Conservation (phyloP, 2,329 filamentous ascomycete genomes). For the Pleochaeta shiraiana region DNA sequence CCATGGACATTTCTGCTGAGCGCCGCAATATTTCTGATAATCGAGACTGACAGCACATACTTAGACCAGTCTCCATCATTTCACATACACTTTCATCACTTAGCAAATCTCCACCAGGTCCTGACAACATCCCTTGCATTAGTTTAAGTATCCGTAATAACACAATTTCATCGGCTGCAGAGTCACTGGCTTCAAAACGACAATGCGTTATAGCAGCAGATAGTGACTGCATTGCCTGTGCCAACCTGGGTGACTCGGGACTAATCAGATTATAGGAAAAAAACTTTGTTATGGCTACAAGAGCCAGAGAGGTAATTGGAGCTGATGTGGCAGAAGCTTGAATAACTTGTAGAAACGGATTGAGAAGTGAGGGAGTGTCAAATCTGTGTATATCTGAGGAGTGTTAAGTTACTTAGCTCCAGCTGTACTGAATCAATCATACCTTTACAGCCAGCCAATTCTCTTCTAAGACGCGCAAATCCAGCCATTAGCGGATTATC, state of each 20-base stretch:
- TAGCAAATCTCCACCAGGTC: conserved; percentile 77
- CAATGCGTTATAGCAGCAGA: conserved; percentile 95
- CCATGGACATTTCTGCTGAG: conserved; percentile 92
- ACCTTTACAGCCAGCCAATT: conserved; percentile 73
- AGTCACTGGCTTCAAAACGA: conserved; percentile 91
- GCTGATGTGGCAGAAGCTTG: conserved; percentile 91
- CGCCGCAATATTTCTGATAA: conserved; percentile 77
- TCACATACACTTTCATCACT: conserved; percentile 97
- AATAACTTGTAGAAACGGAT: conserved; percentile 92
- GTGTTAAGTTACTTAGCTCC: conserved; percentile 13
- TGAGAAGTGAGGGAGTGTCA: conserved; percentile 71
- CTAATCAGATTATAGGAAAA: conserved; percentile 86
- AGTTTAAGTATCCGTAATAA: conserved; percentile 83
- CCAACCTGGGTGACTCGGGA: conserved; percentile 63
- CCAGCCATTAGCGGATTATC: conserved; percentile 93
- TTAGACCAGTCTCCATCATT: conserved; percentile 97
- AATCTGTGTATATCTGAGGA: conserved; percentile 59
- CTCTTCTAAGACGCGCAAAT: conserved; percentile 73
- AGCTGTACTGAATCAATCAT: conserved; percentile 9
- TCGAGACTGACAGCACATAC: conserved; percentile 87
- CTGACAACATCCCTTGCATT: conserved; percentile 97
- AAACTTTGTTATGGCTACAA: conserved; percentile 91
- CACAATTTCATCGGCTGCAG: conserved; percentile 86
- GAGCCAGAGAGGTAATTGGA: conserved; percentile 81
- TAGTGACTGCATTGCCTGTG: conserved; percentile 81